Conservation (phyloP, 2,329 filamentous ascomycete species). For the Mollisia scopiformis region DNA sequence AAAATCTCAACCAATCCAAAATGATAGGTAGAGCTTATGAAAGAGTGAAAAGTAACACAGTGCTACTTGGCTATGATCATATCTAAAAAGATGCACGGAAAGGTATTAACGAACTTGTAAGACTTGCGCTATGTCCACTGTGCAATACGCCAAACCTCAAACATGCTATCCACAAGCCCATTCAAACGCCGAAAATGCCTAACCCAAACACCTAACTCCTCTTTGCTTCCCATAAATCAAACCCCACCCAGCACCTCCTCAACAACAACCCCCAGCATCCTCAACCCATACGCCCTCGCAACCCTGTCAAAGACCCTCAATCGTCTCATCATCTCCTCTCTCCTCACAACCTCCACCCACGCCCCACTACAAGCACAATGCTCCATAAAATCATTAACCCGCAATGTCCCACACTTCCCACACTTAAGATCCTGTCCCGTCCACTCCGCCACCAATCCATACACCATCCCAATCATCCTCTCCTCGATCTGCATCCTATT, state of each 20-base stretch:
- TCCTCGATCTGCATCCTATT: constrained; percentile 85
- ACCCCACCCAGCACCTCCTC: constrained; percentile 59
- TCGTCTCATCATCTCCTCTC: constrained; percentile 64
- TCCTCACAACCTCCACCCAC: constrained; percentile 75
- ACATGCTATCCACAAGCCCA: neutral
- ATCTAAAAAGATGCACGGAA: neutral
- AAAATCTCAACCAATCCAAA: no score
- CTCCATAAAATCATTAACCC: constrained; percentile 93
- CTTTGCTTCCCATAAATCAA: constrained; percentile 29
- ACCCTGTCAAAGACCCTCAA: constrained; percentile 75
- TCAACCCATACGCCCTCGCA: constrained; percentile 76
- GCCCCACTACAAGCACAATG: constrained; percentile 91
- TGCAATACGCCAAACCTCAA: neutral
- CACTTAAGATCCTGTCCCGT: constrained; percentile 90
- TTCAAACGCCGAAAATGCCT: neutral
- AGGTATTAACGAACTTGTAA: neutral
- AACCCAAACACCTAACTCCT: neutral
- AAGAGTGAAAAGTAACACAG: neutral
- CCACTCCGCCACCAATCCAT: constrained; percentile 79
- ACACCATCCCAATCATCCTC: constrained; percentile 73
- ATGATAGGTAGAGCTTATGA: no score
- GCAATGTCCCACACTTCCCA: constrained; percentile 66
- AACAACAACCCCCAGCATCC: constrained; percentile 79
- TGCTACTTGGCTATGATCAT: neutral
- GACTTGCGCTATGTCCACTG: neutral